A percentile compares a stretch with the other conserved stretches of the same genome.
Conservation (phyloP, 2,329 filamentous ascomycete species). For the Orbilia ellipsospora region DNA sequence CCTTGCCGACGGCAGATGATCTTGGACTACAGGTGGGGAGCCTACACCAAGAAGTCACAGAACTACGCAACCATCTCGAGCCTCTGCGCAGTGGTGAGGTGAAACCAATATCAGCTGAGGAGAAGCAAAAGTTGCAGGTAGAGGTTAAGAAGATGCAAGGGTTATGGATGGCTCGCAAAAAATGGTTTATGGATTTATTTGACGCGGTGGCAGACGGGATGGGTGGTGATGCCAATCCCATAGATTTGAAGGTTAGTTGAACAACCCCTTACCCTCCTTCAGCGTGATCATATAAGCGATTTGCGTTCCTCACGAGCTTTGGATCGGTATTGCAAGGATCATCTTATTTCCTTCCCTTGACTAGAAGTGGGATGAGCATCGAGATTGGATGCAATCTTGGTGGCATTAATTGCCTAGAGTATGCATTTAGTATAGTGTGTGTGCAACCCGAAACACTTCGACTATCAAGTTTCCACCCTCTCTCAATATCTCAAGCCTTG, state of each 20-base stretch:
- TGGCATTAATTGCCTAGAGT: slow-evolving; percentile 36
- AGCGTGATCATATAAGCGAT: slow-evolving; percentile 30
- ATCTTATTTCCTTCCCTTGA: slow-evolving; percentile 15
- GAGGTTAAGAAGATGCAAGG: slow-evolving; percentile 56
- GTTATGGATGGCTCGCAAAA: slow-evolving; percentile 56
- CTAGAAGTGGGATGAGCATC: slow-evolving; percentile 25
- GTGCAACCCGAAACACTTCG: slow-evolving; percentile 52
- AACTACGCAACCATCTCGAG: slow-evolving; percentile 54
- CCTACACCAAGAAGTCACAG: slow-evolving; percentile 55
- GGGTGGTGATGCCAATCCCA: slow-evolving; percentile 56
- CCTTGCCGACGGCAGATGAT: slow-evolving; percentile 56
- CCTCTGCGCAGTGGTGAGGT: slow-evolving; percentile 55
- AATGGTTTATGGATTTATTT: slow-evolving; percentile 59
- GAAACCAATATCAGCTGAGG: slow-evolving; percentile 56
- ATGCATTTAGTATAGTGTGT: slow-evolving; percentile 53
- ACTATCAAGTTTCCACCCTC: slow-evolving; percentile 50
- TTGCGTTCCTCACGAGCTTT: slow-evolving; percentile 19
- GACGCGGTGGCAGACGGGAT: slow-evolving; percentile 55
- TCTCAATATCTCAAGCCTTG: slow-evolving; percentile 23
- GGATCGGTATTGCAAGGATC: slow-evolving; percentile 29
- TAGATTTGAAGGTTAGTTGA: slow-evolving; percentile 48
- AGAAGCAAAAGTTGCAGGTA: slow-evolving; percentile 56
- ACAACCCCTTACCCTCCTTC: slow-evolving; percentile 8
- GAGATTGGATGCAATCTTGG: slow-evolving; percentile 16
- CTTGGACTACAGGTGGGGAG: slow-evolving; percentile 55